Evolutionary conservation across 2,329 filamentous ascomycete species (phyloP).

Genomic region (Aureobasidium sp.): DNA sequence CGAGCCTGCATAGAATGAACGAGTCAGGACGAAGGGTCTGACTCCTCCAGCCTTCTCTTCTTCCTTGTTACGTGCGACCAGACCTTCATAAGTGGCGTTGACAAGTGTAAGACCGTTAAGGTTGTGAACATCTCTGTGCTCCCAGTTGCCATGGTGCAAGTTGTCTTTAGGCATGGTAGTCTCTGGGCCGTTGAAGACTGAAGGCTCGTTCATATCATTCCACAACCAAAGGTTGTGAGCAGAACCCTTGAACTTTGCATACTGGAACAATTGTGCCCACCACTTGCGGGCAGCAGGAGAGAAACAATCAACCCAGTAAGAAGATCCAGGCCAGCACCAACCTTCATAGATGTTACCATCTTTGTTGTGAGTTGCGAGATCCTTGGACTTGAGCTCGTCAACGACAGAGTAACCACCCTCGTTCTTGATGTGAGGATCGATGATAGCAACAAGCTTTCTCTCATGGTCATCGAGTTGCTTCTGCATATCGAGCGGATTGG

Average conservation of each 20-base stretch:
- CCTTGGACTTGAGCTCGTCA: constrained; percentile 75
- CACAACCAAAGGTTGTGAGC: constrained; percentile 85
- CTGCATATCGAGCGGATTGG: constrained; percentile 78
- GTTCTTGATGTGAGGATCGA: constrained; percentile 98
- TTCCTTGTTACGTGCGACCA: constrained; percentile 78
- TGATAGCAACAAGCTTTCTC: constrained; percentile 86
- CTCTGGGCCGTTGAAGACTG: constrained; percentile 96
- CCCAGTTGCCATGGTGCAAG: constrained; percentile 83
- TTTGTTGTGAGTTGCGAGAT: constrained; percentile 82
- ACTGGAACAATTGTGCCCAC: constrained; percentile 87
- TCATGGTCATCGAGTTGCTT: constrained; percentile 78
- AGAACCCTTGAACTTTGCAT: constrained; percentile 79
- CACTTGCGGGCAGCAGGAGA: constrained; percentile 85
- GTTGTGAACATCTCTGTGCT: constrained; percentile 95
- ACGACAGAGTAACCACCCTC: constrained; percentile 67
- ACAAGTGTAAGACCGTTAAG: constrained; percentile 91
- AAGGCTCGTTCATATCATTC: constrained; percentile 99
- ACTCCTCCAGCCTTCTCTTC: constrained; percentile 47
- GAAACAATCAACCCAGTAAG: constrained; percentile 93
- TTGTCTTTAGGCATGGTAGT: constrained; percentile 99
- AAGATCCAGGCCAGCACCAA: constrained; percentile 98
- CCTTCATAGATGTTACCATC: constrained; percentile 84
- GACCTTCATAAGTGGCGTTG: constrained; percentile 83
- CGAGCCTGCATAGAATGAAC: constrained; percentile 84
- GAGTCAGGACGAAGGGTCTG: constrained; percentile 86